phyloP scores from a whole-genome alignment of 2,329 filamentous ascomycete genomes.

The Fusarium nodosum region DNA sequence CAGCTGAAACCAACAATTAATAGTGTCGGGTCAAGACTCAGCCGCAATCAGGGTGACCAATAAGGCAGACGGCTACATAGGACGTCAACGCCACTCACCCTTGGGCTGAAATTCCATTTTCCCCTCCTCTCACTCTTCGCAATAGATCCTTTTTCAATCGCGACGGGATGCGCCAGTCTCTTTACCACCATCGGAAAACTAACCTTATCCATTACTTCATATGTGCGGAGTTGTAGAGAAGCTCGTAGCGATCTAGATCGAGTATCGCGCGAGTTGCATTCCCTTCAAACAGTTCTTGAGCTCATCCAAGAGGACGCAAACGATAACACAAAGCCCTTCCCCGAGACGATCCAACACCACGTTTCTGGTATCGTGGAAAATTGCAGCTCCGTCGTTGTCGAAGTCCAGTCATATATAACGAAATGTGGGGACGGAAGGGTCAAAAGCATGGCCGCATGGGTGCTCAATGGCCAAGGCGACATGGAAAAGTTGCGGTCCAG shows the following conservation, averaged over 20 bases:
- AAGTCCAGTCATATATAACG: constrained; percentile 11
- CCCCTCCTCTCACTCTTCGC: neutral
- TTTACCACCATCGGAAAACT: constrained; percentile 13
- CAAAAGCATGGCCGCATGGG: constrained; percentile 16
- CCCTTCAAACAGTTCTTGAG: constrained; percentile 26
- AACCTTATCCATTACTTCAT: constrained; percentile 3
- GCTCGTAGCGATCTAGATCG: constrained; percentile 30
- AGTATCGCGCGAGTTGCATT: constrained; percentile 33
- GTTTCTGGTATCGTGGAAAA: constrained; percentile 13
- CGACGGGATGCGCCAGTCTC: constrained; percentile 27
- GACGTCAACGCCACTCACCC: neutral
- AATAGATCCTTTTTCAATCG: constrained; percentile 33
- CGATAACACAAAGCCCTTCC: constrained; percentile 9
- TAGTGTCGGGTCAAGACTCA: neutral
- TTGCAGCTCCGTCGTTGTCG: constrained; percentile 8
- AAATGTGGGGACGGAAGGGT: constrained; percentile 12
- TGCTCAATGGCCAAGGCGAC: constrained; percentile 15
- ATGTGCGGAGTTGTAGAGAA: constrained; percentile 33
- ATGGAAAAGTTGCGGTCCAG: constrained; percentile 19
- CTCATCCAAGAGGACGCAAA: constrained; percentile 31
- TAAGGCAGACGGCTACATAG: neutral
- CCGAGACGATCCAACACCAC: constrained; percentile 7
- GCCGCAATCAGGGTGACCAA: neutral
- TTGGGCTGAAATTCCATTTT: neutral
- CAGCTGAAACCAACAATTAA: neutral